Percentiles rank a stretch among this genome's conserved stretches.
Evolutionary conservation across 2,329 filamentous ascomycete species (phyloP).

Genomic region (Neonectria punicea): DNA sequence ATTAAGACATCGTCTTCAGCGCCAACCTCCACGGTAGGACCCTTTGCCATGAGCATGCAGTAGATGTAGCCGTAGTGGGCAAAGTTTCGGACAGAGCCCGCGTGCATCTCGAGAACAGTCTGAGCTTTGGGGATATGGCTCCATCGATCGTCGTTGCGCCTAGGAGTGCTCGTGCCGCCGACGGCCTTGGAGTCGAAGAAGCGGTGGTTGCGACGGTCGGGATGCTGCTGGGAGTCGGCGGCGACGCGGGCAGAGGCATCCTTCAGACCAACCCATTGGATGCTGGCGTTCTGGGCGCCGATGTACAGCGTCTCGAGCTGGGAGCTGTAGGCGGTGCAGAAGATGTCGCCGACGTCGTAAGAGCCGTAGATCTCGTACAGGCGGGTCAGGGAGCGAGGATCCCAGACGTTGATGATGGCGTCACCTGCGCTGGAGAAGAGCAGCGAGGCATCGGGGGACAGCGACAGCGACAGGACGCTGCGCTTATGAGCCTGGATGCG

Average conservation of each 20-base stretch:
- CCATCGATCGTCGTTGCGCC: slow-evolving; percentile 71
- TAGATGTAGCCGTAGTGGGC: slow-evolving; percentile 97
- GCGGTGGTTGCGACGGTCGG: slow-evolving; percentile 80
- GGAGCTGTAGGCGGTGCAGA: slow-evolving; percentile 90
- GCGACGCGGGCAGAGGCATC: slow-evolving; percentile 69
- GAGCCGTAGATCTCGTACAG: slow-evolving; percentile 92
- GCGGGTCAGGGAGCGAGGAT: slow-evolving; percentile 77
- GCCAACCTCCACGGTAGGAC: slow-evolving; percentile 73
- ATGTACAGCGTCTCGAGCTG: slow-evolving; percentile 86
- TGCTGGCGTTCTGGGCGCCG: slow-evolving; percentile 92
- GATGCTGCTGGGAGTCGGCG: slow-evolving; percentile 74
- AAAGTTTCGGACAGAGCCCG: slow-evolving; percentile 84
- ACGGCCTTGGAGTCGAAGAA: slow-evolving; percentile 95
- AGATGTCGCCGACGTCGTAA: slow-evolving; percentile 95
- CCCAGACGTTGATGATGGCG: slow-evolving; percentile 95
- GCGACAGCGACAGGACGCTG: slow-evolving; percentile 85
- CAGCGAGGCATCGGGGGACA: slow-evolving; percentile 78
- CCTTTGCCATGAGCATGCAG: slow-evolving; percentile 88
- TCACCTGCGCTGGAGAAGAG: slow-evolving; percentile 95
- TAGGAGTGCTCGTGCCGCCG: slow-evolving; percentile 81
- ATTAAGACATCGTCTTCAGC: slow-evolving; percentile 83
- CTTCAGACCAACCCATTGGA: slow-evolving; percentile 88
- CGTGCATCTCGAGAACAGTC: slow-evolving; percentile 80
- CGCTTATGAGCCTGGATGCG: slow-evolving; percentile 90
- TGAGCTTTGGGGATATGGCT: slow-evolving; percentile 62